These are phyloP conservation scores for Termitomyces sp. DNA, from an alignment of 768 basidiomycete genomes.

Conservation along the genomic window DNA sequence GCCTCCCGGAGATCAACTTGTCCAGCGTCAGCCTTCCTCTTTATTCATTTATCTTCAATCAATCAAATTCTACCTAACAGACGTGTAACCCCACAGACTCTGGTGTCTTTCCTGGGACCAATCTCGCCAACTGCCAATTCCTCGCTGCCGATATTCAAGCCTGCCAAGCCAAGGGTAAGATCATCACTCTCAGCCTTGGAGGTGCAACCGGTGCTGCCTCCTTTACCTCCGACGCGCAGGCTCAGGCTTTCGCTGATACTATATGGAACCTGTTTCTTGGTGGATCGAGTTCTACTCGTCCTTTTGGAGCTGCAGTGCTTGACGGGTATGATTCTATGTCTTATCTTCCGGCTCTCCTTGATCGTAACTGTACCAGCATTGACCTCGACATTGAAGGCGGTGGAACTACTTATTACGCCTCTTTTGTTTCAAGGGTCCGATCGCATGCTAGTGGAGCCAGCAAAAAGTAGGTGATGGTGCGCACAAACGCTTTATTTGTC, in stretches of 20 bases:
- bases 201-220: slow-evolving; percentile 48
- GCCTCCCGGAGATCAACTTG: slow-evolving; percentile 54
- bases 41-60: neutral
- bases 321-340: slow-evolving; percentile 41
- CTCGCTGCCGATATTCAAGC: slow-evolving; percentile 50
- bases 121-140: slow-evolving; percentile 52
- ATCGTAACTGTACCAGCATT: slow-evolving; percentile 24
- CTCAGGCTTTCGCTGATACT: slow-evolving; percentile 46
- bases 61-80: slow-evolving; percentile 20
- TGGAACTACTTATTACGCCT: slow-evolving; percentile 34
- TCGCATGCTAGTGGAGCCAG: slow-evolving; percentile 39
- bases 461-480: slow-evolving; percentile 34
- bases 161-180: slow-evolving; percentile 54
- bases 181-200: slow-evolving; percentile 44
- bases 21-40: slow-evolving; percentile 40
- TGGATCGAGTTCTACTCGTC: slow-evolving; percentile 53
- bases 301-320: slow-evolving; percentile 62
- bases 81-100: slow-evolving; percentile 42
- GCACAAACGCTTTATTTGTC: neutral
- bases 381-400: slow-evolving; percentile 69
- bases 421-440: slow-evolving; percentile 46
- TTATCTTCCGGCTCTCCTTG: neutral
- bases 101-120: slow-evolving; percentile 48
- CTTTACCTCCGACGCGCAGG: slow-evolving; percentile 49
- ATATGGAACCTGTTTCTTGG: slow-evolving; percentile 69